Percentiles rank a stretch among this genome's conserved stretches.
These are phyloP conservation scores for Kurtzmaniella quercitrusa DNA, from an alignment of 1,139 yeast genomes.

Conservation along the genomic window DNA sequence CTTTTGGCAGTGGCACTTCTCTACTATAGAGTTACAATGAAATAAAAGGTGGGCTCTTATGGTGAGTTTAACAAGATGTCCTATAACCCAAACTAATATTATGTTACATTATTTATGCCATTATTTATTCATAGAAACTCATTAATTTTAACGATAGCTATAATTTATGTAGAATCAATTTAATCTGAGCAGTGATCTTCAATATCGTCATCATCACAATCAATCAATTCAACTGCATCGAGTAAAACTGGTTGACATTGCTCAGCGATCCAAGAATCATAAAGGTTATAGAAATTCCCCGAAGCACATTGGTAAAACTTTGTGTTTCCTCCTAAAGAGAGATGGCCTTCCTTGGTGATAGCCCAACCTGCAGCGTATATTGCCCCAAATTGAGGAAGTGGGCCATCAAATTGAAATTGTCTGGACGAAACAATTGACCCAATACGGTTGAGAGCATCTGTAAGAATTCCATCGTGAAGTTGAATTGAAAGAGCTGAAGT, in stretches of 20 bases:
- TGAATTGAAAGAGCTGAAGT: slow-evolving; percentile 29
- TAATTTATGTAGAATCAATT: not conserved
- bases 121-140: not conserved
- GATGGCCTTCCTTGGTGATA: slow-evolving; percentile 30
- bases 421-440: slow-evolving; percentile 41
- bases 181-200: not conserved
- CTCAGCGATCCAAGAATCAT: slow-evolving; percentile 26
- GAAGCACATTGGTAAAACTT: slow-evolving; percentile 41
- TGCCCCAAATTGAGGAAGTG: slow-evolving; percentile 40
- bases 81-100: too few species aligned
- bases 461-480: slow-evolving; percentile 29
- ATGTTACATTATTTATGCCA: not conserved
- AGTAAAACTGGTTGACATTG: slow-evolving; percentile 36
- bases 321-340: slow-evolving; percentile 32
- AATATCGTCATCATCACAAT: slow-evolving; percentile 15
- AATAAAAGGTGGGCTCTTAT: not conserved
- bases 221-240: slow-evolving; percentile 33
- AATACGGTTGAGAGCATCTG: slow-evolving; percentile 32
- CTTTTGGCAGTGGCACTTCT: slow-evolving; percentile 22
- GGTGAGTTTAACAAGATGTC: too few species aligned
- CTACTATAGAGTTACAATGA: slow-evolving; percentile 24
- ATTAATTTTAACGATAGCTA: not conserved
- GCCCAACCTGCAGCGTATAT: slow-evolving; percentile 43
- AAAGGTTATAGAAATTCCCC: slow-evolving; percentile 40
- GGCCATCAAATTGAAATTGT: slow-evolving; percentile 46